These are phyloP conservation scores for Neurospora sublineolata DNA, from an alignment of 495 filamentous ascomycete genomes.

Conservation along the genomic window DNA sequence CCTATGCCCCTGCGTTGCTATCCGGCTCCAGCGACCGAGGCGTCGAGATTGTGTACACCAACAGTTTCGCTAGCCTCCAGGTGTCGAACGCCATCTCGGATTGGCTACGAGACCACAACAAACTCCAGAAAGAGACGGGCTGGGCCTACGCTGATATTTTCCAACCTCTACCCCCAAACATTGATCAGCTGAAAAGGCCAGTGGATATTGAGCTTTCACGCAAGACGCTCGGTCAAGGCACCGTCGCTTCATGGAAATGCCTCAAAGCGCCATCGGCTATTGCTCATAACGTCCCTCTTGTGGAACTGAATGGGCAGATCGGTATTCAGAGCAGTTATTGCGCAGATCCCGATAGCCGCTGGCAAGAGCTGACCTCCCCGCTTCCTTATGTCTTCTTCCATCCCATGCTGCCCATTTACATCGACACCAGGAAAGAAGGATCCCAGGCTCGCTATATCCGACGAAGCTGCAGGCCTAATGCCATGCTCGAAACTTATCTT, in stretches of 20 bases:
- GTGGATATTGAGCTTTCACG: slow-evolving; percentile 34
- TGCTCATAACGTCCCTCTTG: slow-evolving; percentile 56
- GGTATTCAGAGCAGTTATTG: slow-evolving; percentile 70
- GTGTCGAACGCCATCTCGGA: slow-evolving; percentile 54
- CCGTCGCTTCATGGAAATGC: slow-evolving; percentile 52
- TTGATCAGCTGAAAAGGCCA: slow-evolving; percentile 21
- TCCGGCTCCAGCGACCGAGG: slow-evolving; percentile 55
- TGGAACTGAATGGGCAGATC: slow-evolving; percentile 79
- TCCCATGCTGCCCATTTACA: slow-evolving; percentile 70
- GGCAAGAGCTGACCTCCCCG: slow-evolving; percentile 64
- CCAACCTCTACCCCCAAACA: slow-evolving; percentile 25
- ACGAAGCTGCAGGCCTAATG: slow-evolving; percentile 80
- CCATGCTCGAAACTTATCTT: slow-evolving; percentile 68
- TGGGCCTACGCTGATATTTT: slow-evolving; percentile 40
- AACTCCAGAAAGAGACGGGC: slow-evolving; percentile 34
- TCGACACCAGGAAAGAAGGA: slow-evolving; percentile 79
- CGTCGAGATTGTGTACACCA: slow-evolving; percentile 45
- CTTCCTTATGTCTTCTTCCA: slow-evolving; percentile 81
- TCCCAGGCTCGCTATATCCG: slow-evolving; percentile 74
- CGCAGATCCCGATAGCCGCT: slow-evolving; percentile 58
- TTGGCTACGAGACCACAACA: slow-evolving; percentile 60
- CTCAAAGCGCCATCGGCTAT: slow-evolving; percentile 50
- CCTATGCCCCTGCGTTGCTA: slow-evolving; percentile 61
- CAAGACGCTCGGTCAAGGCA: slow-evolving; percentile 31
- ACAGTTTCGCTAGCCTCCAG: slow-evolving; percentile 55